Evolutionary conservation across 179 eudicot genomes (phyloP).

Genomic region (Beta corolliflora): DNA sequence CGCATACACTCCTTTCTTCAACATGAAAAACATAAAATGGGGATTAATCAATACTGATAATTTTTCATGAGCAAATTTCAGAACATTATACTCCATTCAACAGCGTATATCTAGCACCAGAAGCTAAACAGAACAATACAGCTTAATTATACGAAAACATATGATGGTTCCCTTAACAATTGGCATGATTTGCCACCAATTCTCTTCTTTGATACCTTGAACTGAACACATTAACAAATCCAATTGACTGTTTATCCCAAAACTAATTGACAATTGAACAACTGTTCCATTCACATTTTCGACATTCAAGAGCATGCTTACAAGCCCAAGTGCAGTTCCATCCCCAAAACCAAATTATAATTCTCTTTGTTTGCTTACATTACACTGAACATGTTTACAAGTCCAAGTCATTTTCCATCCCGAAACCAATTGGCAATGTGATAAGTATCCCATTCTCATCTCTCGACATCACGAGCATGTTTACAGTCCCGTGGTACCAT

Average conservation of each 20-base stretch:
- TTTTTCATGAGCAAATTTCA: background rate
- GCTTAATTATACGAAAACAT: background rate
- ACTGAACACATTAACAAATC: background rate
- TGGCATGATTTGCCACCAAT: background rate
- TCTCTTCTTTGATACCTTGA: background rate
- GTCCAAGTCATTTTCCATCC: no score
- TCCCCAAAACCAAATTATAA: background rate
- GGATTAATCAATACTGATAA: background rate
- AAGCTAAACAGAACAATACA: no score
- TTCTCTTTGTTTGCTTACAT: background rate
- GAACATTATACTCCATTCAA: background rate
- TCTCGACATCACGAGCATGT: no score
- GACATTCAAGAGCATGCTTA: background rate
- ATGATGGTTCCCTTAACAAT: background rate
- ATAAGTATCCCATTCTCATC: no score
- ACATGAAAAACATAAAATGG: background rate
- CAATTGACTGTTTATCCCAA: background rate
- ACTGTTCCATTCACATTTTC: background rate
- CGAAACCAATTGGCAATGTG: no score
- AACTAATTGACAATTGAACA: background rate
- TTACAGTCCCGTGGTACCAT: no score
- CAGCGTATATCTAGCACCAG: background rate
- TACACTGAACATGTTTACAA: no score
- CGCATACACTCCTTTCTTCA: constrained; percentile 54
- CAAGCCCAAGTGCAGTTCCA: background rate